Conservation (phyloP, 352 stramenopile genomes). For the Phytophthora kernoviae region DNA sequence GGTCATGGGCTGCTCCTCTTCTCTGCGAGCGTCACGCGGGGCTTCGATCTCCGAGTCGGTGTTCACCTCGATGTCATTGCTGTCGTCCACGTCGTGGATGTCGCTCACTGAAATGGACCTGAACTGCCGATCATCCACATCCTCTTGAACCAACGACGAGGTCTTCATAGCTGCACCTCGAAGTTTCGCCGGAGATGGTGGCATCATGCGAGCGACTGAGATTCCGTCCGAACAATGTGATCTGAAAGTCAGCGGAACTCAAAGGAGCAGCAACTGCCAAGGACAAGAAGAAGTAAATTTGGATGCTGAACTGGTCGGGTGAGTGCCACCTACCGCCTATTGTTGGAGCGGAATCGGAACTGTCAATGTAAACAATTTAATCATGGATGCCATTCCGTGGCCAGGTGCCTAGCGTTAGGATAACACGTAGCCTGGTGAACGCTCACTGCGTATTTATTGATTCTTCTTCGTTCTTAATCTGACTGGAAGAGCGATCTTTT, state of each 20-base stretch:
- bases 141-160: conserved; percentile 16
- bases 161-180: conserved; percentile 17
- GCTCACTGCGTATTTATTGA: no score
- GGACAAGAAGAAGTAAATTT: conserved; percentile 3
- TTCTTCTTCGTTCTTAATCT: no score
- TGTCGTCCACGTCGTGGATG: conserved; percentile 23
- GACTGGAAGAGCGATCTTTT: background rate
- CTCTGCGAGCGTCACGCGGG: conserved; percentile 8
- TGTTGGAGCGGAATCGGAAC: background rate
- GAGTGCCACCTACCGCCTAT: background rate
- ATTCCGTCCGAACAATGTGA: background rate
- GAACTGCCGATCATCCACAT: conserved; percentile 12
- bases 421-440: no score
- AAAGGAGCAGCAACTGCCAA: background rate
- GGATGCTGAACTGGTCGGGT: background rate
- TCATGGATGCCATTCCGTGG: background rate
- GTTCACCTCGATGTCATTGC: conserved; percentile 34
- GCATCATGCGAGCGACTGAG: conserved; percentile 12
- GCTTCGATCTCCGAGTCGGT: conserved; percentile 23
- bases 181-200: conserved; percentile 32
- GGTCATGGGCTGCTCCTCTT: conserved; percentile 39
- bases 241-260: background rate
- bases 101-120: conserved; percentile 35
- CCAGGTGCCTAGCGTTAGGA: no score
- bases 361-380: no score